These are phyloP conservation scores for Boletus tylopilopsis DNA, from an alignment of 768 basidiomycete species.

Conservation along the genomic window DNA sequence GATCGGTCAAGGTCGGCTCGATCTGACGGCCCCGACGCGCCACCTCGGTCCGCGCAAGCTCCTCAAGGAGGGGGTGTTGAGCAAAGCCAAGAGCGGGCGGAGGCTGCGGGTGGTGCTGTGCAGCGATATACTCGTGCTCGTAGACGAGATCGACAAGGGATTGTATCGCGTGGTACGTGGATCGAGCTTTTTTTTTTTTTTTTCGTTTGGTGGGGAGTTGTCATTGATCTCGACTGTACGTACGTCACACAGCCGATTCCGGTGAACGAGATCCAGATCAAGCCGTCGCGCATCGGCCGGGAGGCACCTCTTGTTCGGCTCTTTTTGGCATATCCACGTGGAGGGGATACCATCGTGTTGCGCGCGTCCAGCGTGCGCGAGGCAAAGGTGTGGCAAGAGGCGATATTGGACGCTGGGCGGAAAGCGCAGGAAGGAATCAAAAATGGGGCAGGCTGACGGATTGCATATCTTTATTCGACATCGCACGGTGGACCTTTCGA, in stretches of 20 bases:
- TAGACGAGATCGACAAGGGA: conserved; percentile 64
- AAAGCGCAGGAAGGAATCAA: conserved; percentile 15
- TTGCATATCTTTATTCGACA: conserved; percentile 9
- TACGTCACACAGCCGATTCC: conserved; percentile 76
- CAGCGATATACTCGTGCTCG: conserved; percentile 85
- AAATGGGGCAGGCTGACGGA: conserved; percentile 1
- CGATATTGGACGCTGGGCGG: conserved; percentile 28
- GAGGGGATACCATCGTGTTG: conserved; percentile 65
- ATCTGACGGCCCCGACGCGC: conserved; percentile 87
- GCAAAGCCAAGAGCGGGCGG: conserved; percentile 82
- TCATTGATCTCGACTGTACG: no score
- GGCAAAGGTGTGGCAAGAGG: conserved; percentile 49
- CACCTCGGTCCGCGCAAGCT: conserved; percentile 78
- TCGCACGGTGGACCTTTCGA: no score
- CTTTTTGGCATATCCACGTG: conserved; percentile 63
- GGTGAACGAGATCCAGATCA: conserved; percentile 61
- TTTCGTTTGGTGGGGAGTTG: not conserved
- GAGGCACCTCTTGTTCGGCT: conserved; percentile 72
- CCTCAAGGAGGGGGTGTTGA: conserved; percentile 71
- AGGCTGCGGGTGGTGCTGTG: conserved; percentile 78
- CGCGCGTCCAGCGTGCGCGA: conserved; percentile 57
- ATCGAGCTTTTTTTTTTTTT: no score
- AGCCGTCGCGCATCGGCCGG: conserved; percentile 45
- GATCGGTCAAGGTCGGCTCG: conserved; percentile 85
- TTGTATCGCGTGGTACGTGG: conserved; percentile 85